Evolutionary conservation across 169 alveolate species (phyloP).

Genomic region (Plasmodium gallinaceum): DNA sequence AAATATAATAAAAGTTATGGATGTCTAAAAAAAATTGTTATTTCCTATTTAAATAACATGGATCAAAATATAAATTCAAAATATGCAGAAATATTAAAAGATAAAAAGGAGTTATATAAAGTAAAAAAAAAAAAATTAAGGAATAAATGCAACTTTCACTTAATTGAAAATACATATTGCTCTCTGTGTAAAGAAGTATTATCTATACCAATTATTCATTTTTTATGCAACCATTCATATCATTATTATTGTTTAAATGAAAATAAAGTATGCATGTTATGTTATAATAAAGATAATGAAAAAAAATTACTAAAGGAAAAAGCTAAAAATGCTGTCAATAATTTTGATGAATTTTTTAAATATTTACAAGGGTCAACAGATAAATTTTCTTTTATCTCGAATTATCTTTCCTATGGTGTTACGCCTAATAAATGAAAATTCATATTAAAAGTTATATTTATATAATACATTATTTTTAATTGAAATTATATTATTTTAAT

Average conservation of each 20-base stretch:
- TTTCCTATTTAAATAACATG: constrained; percentile 42
- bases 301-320: constrained; percentile 64
- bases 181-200: constrained; percentile 37
- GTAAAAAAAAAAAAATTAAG: constrained; percentile 34
- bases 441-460: not conserved
- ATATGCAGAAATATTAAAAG: constrained; percentile 36
- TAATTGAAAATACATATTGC: constrained; percentile 64
- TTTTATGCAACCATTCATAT: constrained; percentile 65
- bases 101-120: constrained; percentile 55
- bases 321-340: constrained; percentile 53
- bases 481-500: too few relatives aligned
- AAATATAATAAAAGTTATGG: constrained; percentile 59
- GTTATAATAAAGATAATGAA: constrained; percentile 67
- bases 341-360: constrained; percentile 73
- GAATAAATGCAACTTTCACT: constrained; percentile 34
- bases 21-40: constrained; percentile 34
- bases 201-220: constrained; percentile 60
- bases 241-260: constrained; percentile 68
- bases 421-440: constrained; percentile 1
- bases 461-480: too few relatives aligned
- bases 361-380: constrained; percentile 66
- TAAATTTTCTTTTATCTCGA: constrained; percentile 58
- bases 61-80: constrained; percentile 54
- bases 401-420: constrained; percentile 63
- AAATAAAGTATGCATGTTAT: constrained; percentile 34